Conservation (phyloP, 768 basidiomycete genomes). For the Leucogyrophana mollusca region DNA sequence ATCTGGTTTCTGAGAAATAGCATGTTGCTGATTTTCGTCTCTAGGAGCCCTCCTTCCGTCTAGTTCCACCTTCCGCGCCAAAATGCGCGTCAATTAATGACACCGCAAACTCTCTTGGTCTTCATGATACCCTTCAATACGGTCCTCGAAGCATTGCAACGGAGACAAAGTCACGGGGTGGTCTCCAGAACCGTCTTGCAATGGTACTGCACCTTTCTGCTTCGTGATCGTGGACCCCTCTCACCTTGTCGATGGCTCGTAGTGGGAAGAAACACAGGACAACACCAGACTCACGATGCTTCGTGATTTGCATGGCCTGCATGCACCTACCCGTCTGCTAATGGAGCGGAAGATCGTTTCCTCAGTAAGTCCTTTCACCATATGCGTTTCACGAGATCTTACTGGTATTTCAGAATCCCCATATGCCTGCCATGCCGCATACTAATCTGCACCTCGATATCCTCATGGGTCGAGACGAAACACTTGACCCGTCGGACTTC, state of each 20-base stretch:
- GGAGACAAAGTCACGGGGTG: constrained; percentile 61
- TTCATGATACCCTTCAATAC: constrained; percentile 86
- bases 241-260: constrained; percentile 5
- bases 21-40: too few species aligned
- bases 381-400: background rate
- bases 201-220: constrained; percentile 54
- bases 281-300: constrained; percentile 82
- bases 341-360: constrained; percentile 93
- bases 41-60: constrained; percentile 53
- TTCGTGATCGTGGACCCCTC: background rate
- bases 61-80: constrained; percentile 55
- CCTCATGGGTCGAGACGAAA: constrained; percentile 89
- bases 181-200: constrained; percentile 69
- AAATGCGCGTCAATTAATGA: constrained; percentile 66
- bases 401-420: constrained; percentile 49
- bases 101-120: constrained; percentile 72
- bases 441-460: constrained; percentile 91
- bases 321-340: constrained; percentile 82
- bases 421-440: constrained; percentile 60
- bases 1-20: background rate
- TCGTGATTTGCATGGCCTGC: constrained; percentile 81
- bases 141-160: constrained; percentile 81
- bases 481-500: constrained; percentile 73
- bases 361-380: constrained; percentile 46
- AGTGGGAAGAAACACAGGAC: constrained; percentile 97